phyloP scores from a whole-genome alignment of 2,329 filamentous ascomycete species.

The Rhinocladiella similis region DNA sequence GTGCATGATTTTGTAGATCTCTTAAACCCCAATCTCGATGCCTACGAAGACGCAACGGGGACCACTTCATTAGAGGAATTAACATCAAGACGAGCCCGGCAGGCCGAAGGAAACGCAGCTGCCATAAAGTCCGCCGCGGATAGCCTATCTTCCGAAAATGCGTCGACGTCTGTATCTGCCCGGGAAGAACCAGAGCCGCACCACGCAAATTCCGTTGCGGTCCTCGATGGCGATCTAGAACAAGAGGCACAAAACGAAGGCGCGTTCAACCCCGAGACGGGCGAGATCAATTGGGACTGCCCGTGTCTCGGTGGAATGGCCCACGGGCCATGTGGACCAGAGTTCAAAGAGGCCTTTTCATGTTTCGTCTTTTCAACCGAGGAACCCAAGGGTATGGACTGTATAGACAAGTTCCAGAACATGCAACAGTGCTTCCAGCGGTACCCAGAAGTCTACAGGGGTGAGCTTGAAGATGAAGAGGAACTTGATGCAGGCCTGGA shows the following conservation, averaged over 20 bases:
- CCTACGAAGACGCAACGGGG: conserved; percentile 18
- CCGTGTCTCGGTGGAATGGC: conserved; percentile 98
- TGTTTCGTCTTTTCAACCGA: conserved; percentile 96
- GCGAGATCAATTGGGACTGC: conserved; percentile 99
- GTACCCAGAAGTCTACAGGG: conserved; percentile 90
- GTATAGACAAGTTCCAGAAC: conserved; percentile 93
- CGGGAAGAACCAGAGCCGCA: conserved; percentile 24
- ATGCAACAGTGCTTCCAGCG: conserved; percentile 98
- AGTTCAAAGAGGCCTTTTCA: conserved; percentile 95
- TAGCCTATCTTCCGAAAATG: conserved; percentile 21
- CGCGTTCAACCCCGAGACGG: conserved; percentile 96
- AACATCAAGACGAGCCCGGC: conserved; percentile 28
- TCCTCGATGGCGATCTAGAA: conserved; percentile 59
- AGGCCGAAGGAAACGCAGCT: conserved; percentile 47
- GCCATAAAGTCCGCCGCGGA: conserved; percentile 44
- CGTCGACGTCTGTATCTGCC: conserved; percentile 16
- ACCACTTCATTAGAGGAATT: conserved; percentile 25
- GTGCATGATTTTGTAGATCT: conserved; percentile 19
- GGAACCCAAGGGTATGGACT: conserved; percentile 97
- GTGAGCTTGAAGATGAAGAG: conserved; percentile 79
- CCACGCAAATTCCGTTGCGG: conserved; percentile 33
- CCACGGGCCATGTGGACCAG: conserved; percentile 87
- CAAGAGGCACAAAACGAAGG: conserved; percentile 83
- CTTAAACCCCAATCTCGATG: conserved; percentile 27
- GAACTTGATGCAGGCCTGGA: conserved; percentile 47